Evolutionary conservation across 1,139 yeast genomes (phyloP), one percentile per base, ranked within the genome.

Genomic region (Protomyces arabidopsidicola): DNA sequence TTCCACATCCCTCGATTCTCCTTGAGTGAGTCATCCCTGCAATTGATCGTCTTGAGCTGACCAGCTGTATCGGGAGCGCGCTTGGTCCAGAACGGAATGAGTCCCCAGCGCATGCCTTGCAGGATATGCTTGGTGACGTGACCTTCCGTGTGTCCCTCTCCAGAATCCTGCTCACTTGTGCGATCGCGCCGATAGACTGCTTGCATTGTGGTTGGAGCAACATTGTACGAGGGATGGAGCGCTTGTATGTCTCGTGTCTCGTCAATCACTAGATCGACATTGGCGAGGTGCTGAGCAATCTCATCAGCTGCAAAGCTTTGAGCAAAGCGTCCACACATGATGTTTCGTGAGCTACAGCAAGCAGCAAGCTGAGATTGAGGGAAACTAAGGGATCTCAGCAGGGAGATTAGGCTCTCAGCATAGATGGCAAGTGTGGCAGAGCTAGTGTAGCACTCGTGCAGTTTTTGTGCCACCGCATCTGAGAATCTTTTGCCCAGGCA

Each of bases 51-150:
- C 16, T 67, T 65, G 42, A 60, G 51, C 67, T 68, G 55, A 69
- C 68, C 10, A 69, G 68, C 45, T 75, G 74, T 27, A 69, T 68
- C n/a, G 71, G 70, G 51, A 3, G 64, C 60, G 10, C 76, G 75
- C 45, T 76, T 77, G 3, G 80, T 76, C 82, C 83, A 84, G 14
- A 72, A 72, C 0, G 88, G 87, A 1, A 84, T 76, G 53, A 85
- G 72, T 0, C 88, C 87, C 87, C 88, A 85, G 57, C 77, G 79
- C 62, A 58, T 58, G 34, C 62, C 56, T 36, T 58, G 62, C 52
- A 58, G 20, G 22, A 58, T 24, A 12, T 52, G 55, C 22, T 20
- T 38, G 9, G 48, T n/a, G 9, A 22, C 55, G n/a, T 9, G 36
- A 9, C 38, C 36, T 9, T 9, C 42, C 8, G 20, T 38, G 12